Percentiles rank a stretch among this genome's conserved stretches.
phyloP scores from a whole-genome alignment of 2,329 filamentous ascomycete species.

The Metarhizium robertsii region DNA sequence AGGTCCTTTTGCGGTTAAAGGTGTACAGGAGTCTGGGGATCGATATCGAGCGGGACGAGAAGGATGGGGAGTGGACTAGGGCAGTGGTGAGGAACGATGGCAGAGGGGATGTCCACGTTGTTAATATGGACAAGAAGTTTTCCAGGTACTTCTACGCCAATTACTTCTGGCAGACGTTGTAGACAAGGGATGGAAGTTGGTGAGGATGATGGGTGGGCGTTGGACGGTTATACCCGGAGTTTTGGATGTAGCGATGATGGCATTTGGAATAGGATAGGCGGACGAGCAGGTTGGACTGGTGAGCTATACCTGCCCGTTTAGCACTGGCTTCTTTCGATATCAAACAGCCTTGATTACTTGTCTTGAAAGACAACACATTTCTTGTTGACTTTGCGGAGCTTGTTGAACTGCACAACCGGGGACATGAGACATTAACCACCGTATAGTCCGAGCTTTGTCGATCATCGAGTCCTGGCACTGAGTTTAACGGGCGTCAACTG shows the following conservation, averaged over 20 bases:
- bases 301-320: not conserved
- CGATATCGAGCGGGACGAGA: constrained; percentile 70
- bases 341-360: not conserved
- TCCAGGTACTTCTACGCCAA: constrained; percentile 88
- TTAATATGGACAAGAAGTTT: constrained; percentile 90
- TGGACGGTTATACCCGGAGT: not conserved
- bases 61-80: constrained; percentile 69
- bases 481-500: not conserved
- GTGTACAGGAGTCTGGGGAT: constrained; percentile 89
- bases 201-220: not conserved
- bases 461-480: not conserved
- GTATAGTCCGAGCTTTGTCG: not conserved
- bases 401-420: too few relatives aligned
- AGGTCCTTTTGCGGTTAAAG: constrained; percentile 67
- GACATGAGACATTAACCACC: not conserved
- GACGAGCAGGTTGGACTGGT: too few relatives aligned
- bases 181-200: not conserved
- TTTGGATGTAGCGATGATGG: not conserved
- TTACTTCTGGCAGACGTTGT: constrained; percentile 90
- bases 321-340: not conserved
- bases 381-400: too few relatives aligned
- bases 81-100: constrained; percentile 77
- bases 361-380: too few relatives aligned
- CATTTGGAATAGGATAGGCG: not conserved
- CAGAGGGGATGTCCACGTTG: constrained; percentile 87